These are phyloP conservation scores for Yarrowia hollandica DNA, from an alignment of 805 yeast genomes.

Conservation along the genomic window DNA sequence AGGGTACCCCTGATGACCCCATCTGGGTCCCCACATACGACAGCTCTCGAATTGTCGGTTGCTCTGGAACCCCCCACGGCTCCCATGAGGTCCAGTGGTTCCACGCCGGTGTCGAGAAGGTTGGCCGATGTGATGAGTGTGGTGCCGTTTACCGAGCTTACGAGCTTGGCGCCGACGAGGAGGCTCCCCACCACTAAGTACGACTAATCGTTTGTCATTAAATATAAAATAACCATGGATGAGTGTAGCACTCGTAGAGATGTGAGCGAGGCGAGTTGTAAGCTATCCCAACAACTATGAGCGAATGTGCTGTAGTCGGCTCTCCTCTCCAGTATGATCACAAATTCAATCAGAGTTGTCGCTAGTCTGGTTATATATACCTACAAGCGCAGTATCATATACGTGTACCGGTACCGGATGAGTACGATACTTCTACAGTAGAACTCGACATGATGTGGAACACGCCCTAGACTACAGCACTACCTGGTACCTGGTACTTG, in stretches of 20 bases:
- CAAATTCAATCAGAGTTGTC: too few species aligned
- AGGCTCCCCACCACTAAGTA: conserved; percentile 28
- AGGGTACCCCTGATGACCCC: conserved; percentile 89
- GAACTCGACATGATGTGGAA: too few species aligned
- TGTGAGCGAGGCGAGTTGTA: background rate
- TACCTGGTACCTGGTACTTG: too few species aligned
- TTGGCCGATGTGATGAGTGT: conserved; percentile 98
- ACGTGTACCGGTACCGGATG: too few species aligned
- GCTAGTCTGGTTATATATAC: too few species aligned
- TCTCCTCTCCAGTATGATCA: too few species aligned
- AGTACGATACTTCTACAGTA: too few species aligned
- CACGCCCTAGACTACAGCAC: too few species aligned
- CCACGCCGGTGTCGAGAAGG: conserved; percentile 77
- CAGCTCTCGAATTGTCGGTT: conserved; percentile 92
- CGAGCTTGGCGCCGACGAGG: conserved; percentile 29
- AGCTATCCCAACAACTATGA: too few species aligned
- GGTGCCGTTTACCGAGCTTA: conserved; percentile 82
- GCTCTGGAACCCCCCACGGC: conserved; percentile 93
- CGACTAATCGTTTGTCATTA: background rate
- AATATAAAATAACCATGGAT: background rate
- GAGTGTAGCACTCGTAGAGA: too few species aligned
- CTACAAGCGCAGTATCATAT: too few species aligned
- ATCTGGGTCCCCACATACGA: conserved; percentile 86
- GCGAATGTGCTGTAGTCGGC: too few species aligned
- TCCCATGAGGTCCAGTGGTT: conserved; percentile 92